Evolutionary conservation across 2,329 filamentous ascomycete genomes (phyloP), one percentile per base, ranked within the genome.

Genomic region (Sclerotinia borealis): DNA sequence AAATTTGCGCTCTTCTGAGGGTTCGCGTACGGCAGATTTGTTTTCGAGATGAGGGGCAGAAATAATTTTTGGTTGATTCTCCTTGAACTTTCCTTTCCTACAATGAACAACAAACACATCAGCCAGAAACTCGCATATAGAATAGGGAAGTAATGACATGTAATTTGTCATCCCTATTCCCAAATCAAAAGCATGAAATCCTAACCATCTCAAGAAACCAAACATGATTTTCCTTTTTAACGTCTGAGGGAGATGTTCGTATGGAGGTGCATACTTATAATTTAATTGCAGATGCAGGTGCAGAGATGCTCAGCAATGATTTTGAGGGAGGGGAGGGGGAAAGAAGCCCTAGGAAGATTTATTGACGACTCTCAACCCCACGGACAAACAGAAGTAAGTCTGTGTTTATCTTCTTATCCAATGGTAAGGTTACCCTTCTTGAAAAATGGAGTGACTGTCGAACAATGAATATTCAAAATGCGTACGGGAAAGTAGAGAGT

Each of bases 121-220:
- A 61, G 59, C 50, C 48, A 31, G 34, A 47, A 47, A 34, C 59
- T 61, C 37, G 59, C 48, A 61, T 61, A 25, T 22, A 54, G 25
- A 37, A 52, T 52, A 61, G 58, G 47, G 59, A 61, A 54, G 39
- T 61, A 61, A 55, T 61, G 59, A 55, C 59, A 61, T 61, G 49
- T 55, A 61, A 55, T 55, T 55, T 54, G 49, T 61, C 59, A 61
- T 61, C 50, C 59, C 59, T 55, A 55, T 45, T 47, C 59, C 59
- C 49, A 61, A 37, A 39, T 48, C 48, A 27, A 61, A 51, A 39
- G 29, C 59, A 19, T 55, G 36, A 54, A 47, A 52, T 34, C 27
- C 49, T 37, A 61, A 34, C 59, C 59, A 61, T 45, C 59, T 45
- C 1, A 61, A 47, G 59, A 61, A 25, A 41, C 49, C 31, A 19